Conservation (phyloP, 1,284 basidiomycete species). For the Moniliella sp. region DNA sequence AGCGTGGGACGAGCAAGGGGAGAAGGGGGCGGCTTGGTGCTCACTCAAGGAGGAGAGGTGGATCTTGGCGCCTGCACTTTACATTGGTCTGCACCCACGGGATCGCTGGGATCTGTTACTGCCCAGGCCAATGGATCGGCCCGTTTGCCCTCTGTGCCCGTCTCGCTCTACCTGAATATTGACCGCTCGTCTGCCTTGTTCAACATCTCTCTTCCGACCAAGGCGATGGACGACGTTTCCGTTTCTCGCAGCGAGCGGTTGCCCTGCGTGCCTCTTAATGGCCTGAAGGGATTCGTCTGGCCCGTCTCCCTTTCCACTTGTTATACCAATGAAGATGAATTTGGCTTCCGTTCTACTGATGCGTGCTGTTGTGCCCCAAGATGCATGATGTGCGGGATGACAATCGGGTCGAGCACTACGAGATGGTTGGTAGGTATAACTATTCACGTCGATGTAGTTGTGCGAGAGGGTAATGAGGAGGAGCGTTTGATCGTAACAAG, state of each 20-base stretch:
- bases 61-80: slow-evolving; percentile 13
- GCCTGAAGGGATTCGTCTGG: too few relatives aligned
- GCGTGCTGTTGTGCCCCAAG: too few relatives aligned
- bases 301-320: too few relatives aligned
- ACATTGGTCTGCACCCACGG: slow-evolving; percentile 7
- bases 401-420: too few relatives aligned
- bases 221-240: slow-evolving; percentile 27
- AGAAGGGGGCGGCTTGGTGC: slow-evolving; percentile 5
- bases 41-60: slow-evolving; percentile 15
- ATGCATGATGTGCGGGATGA: too few relatives aligned
- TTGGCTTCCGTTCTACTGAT: too few relatives aligned
- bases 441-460: too few relatives aligned
- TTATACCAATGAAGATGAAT: too few relatives aligned
- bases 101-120: not conserved
- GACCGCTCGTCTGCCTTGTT: slow-evolving; percentile 75
- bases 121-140: not conserved
- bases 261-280: slow-evolving; percentile 20
- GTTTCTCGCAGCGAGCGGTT: slow-evolving; percentile 23
- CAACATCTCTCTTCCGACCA: slow-evolving; percentile 57
- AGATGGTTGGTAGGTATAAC: too few relatives aligned
- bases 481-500: too few relatives aligned
- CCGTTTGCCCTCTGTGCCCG: slow-evolving; percentile 35
- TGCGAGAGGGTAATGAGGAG: too few relatives aligned
- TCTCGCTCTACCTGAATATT: slow-evolving; percentile 75
- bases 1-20: slow-evolving; percentile 8